These are phyloP conservation scores for Sugiyamaella novakii DNA, from an alignment of 1,139 yeast species.

Conservation along the genomic window DNA sequence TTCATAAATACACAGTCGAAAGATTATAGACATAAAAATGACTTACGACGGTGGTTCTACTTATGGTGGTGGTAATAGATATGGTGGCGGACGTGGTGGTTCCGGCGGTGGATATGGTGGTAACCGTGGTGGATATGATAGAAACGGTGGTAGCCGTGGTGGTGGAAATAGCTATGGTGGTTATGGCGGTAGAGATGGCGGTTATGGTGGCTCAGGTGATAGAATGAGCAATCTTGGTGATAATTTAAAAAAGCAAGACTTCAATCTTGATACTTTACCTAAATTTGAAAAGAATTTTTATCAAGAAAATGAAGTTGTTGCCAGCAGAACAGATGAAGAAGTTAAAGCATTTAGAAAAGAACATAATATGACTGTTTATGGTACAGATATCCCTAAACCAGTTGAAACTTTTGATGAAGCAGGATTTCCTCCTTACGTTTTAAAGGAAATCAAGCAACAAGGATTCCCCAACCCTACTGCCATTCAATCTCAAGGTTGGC, in stretches of 20 bases:
- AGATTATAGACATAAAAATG: slow-evolving; percentile 17
- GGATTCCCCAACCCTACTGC: slow-evolving; percentile 95
- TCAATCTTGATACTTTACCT: slow-evolving; percentile 78
- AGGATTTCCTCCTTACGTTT: slow-evolving; percentile 93
- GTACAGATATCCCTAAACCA: slow-evolving; percentile 91
- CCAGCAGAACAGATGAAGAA: slow-evolving; percentile 73
- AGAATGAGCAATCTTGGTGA: slow-evolving; percentile 55
- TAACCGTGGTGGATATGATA: slow-evolving; percentile 6
- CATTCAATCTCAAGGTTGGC: slow-evolving; percentile 99
- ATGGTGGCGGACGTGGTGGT: slow-evolving; percentile 6
- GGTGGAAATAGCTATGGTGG: slow-evolving; percentile 18
- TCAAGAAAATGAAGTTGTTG: slow-evolving; percentile 77
- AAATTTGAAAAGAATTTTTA: slow-evolving; percentile 95
- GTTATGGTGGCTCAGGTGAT: slow-evolving; percentile 40
- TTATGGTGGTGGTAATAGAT: slow-evolving; percentile 7
- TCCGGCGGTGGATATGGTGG: slow-evolving; percentile 7
- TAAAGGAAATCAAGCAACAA: slow-evolving; percentile 83
- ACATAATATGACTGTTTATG: slow-evolving; percentile 82
- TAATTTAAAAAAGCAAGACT: slow-evolving; percentile 69
- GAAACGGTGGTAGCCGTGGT: slow-evolving; percentile 14
- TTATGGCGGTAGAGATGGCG: slow-evolving; percentile 23
- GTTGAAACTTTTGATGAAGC: slow-evolving; percentile 92
- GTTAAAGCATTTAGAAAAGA: slow-evolving; percentile 74
- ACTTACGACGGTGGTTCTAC: slow-evolving; percentile 20
- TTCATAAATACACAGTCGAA: slow-evolving; percentile 12